Evolutionary conservation across 1,139 yeast genomes (phyloP), one percentile per base, ranked within the genome.

Genomic region (Trichomonascaceae sp.): DNA sequence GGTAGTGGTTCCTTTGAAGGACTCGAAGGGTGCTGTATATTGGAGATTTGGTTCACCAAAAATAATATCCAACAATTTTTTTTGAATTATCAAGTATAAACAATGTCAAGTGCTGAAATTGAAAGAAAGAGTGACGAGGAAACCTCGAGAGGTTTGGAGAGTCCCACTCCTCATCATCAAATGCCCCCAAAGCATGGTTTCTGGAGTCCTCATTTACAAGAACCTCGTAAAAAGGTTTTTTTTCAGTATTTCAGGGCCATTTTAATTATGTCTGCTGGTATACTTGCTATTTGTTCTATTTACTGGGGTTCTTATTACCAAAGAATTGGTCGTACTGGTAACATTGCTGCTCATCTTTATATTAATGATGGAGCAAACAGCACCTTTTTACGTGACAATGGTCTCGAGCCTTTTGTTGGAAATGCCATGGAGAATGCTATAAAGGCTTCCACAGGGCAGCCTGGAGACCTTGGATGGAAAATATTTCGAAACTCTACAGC

Each of bases 301-400:
- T 83, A 80, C 63, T 83, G 87, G 86, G 88, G 85, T 1, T 71
- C 85, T 1, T 69, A 77, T 62, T 82, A 73, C 63, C 58, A 71
- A 24, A 68, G 87, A 51, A 58, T 59, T 1, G 55, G 60, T 7
- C 65, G 84, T 27, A 66, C 68, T 41, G 62, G 62, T 12, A 75
- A 80, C 58, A 64, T 83, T 58, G 68, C 73, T 22, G 69, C 78
- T 64, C 66, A 79, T 52, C 77, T 83, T 38, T 76, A 77, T 22
- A 68, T 76, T 53, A 80, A 77, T 57, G 84, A 81, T 58, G 62
- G 64, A 1, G 63, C 66, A 22, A 55, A 59, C 15, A 53, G 57
- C 5, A 44, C 57, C 18, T 61, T 65, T 47, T 72, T 55, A 24
- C 32, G 15, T 18, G 53, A 48, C 30, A 43, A 55, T 43, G 61